These are phyloP conservation scores for Cadophora malorum DNA, from an alignment of 2,329 filamentous ascomycete genomes.

Conservation along the genomic window DNA sequence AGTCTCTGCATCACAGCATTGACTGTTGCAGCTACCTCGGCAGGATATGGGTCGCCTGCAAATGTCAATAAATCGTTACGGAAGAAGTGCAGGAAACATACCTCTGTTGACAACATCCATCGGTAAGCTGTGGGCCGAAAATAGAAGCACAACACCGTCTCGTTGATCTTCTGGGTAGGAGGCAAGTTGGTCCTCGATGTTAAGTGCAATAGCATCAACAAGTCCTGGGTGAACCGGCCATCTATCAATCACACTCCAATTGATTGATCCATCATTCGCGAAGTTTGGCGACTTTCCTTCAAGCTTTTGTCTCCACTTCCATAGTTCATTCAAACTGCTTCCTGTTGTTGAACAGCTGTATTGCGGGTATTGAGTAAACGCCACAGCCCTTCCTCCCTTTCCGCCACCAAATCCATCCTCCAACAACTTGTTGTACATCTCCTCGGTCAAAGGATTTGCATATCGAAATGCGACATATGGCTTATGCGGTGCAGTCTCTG, in stretches of 20 bases:
- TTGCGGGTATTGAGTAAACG: conserved; percentile 98
- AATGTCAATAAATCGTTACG: conserved; percentile 23
- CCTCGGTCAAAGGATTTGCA: conserved; percentile 89
- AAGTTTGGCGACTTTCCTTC: conserved; percentile 70
- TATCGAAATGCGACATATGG: conserved; percentile 98
- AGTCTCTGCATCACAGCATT: conserved; percentile 95
- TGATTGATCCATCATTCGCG: conserved; percentile 72
- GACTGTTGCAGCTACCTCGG: conserved; percentile 94
- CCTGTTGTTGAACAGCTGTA: conserved; percentile 98
- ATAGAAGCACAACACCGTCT: conserved; percentile 83
- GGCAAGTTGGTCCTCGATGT: conserved; percentile 84
- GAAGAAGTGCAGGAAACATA: conserved; percentile 46
- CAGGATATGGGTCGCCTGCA: conserved; percentile 87
- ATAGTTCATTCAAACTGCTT: conserved; percentile 93
- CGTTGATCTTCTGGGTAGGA: conserved; percentile 84
- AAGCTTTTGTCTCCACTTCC: conserved; percentile 92
- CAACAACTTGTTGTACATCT: conserved; percentile 85
- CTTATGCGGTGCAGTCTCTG: conserved; percentile 94
- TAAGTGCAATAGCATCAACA: conserved; percentile 89
- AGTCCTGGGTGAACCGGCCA: conserved; percentile 94
- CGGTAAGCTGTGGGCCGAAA: conserved; percentile 93
- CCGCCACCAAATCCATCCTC: conserved; percentile 90
- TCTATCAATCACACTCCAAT: conserved; percentile 97
- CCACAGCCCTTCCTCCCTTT: conserved; percentile 89
- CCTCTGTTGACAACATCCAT: conserved; percentile 97